Conservation (phyloP, 2,329 filamentous ascomycete species). For the Curvularia verruculosa region DNA sequence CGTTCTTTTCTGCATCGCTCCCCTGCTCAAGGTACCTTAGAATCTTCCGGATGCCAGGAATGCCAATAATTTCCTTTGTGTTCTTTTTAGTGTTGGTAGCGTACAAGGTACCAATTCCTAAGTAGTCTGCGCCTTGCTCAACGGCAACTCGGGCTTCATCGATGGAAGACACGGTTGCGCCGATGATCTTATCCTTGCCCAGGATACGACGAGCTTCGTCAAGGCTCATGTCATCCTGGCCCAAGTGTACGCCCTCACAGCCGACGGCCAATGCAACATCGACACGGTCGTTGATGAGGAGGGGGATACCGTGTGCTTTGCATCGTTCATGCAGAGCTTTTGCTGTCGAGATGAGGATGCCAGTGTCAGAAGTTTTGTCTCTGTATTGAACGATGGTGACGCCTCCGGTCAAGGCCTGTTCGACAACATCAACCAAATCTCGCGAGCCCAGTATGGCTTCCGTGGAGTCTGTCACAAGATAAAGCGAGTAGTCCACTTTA, state of each 20-base stretch:
- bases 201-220: constrained; percentile 72
- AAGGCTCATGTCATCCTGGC: constrained; percentile 87
- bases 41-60: constrained; percentile 71
- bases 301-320: constrained; percentile 69
- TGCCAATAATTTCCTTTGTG: constrained; percentile 80
- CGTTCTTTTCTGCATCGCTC: constrained; percentile 36
- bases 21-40: constrained; percentile 63
- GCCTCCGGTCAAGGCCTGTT: constrained; percentile 74
- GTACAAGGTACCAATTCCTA: constrained; percentile 90
- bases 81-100: constrained; percentile 83
- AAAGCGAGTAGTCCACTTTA: constrained; percentile 77
- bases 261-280: constrained; percentile 85
- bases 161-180: constrained; percentile 79
- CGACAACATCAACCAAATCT: constrained; percentile 75
- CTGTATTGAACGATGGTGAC: constrained; percentile 88
- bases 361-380: constrained; percentile 83
- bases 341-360: constrained; percentile 71
- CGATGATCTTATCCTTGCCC: constrained; percentile 79
- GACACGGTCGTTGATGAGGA: constrained; percentile 91
- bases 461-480: constrained; percentile 94
- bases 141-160: constrained; percentile 77
- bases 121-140: constrained; percentile 80
- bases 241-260: constrained; percentile 91
- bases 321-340: constrained; percentile 75
- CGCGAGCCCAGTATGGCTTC: constrained; percentile 75